These are phyloP conservation scores for Cucumis variabilis DNA, from an alignment of 331 rosid genomes.

Conservation along the genomic window DNA sequence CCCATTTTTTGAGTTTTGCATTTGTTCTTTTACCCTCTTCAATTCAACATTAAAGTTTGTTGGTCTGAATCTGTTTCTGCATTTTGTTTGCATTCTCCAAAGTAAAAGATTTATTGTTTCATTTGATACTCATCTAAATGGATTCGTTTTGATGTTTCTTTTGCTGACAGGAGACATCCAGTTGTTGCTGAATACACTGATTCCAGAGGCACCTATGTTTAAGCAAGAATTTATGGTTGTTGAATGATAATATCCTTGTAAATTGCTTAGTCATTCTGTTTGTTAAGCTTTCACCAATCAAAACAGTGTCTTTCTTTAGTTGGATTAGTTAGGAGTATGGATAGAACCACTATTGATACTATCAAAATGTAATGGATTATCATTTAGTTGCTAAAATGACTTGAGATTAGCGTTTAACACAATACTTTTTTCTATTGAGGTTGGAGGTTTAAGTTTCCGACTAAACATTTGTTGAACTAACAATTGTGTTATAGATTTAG, in stretches of 20 bases:
- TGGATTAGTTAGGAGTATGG: not conserved
- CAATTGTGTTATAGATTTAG: not conserved
- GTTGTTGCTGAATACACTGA: constrained; percentile 68
- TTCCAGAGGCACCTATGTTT: constrained; percentile 95
- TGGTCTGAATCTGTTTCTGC: too few species aligned
- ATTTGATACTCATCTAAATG: not conserved
- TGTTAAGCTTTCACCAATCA: not conserved
- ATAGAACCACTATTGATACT: not conserved
- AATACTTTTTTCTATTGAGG: not conserved
- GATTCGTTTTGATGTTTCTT: not conserved
- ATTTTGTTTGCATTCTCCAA: not conserved
- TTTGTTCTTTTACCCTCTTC: not conserved
- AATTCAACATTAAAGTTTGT: not conserved
- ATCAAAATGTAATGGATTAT: not conserved
- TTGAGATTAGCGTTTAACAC: too few species aligned
- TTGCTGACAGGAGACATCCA: constrained; percentile 72
- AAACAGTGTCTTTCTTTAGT: not conserved
- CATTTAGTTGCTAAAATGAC: too few species aligned
- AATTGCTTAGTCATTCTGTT: not conserved
- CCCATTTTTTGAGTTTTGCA: too few species aligned
- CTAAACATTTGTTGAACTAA: not conserved
- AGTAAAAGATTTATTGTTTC: not conserved
- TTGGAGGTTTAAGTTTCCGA: not conserved
- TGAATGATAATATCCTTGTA: not conserved
- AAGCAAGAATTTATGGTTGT: constrained; percentile 81